Base-by-base conservation (phyloP, 345 rosid species). In the Cardamine resedifolia region DNA sequence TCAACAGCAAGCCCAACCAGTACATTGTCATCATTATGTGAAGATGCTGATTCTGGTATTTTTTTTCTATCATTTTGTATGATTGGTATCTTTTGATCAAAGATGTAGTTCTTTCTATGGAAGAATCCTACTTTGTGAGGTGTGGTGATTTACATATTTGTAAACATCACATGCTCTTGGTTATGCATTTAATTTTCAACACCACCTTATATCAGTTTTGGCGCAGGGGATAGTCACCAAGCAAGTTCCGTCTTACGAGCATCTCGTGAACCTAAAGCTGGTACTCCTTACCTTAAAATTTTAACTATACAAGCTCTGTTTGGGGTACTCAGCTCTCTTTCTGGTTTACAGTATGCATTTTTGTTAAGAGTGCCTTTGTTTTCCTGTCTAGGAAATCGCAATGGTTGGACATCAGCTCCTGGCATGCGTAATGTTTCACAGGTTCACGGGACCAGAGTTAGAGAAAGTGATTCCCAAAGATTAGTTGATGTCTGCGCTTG, bases 11-110 rank as follows among this genome's bases (percentile, higher is more conserved):
- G 92, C 81, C 95, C 98, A 76, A 88, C 90, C 48, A 88, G 91
- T 77, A 80, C 88, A 48, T 78, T 92, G 76, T 75, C 96, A 26
- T 85, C 91, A 48, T 61, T 80, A 59, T 86, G 83, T 79, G 96
- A 90, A 88, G 96, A 92, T 78, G 88, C 85, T 75, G 96, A 92
- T 81, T 85, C 98, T 51, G 98, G 98, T 92, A 81, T 24, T 71
- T 71, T 66, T 21, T 23, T 39, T 60, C 43, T 41, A 66, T 39
- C 43, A 28, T 31, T 60, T 11, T 55, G 55, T 63, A 57, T 48
- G 47, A 14, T 56, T 36, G 39, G 36, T 38, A 63, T 16, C 21
- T 27, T 58, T 45, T 38, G 28, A n/a, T 49, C 53, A 45, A 60
- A 26, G 5, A 55, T 43, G 33, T 55, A n/a, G 50, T 61, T 60